Evolutionary conservation across 2,329 filamentous ascomycete genomes (phyloP).

Genomic region (Orbilia ellipsospora): DNA sequence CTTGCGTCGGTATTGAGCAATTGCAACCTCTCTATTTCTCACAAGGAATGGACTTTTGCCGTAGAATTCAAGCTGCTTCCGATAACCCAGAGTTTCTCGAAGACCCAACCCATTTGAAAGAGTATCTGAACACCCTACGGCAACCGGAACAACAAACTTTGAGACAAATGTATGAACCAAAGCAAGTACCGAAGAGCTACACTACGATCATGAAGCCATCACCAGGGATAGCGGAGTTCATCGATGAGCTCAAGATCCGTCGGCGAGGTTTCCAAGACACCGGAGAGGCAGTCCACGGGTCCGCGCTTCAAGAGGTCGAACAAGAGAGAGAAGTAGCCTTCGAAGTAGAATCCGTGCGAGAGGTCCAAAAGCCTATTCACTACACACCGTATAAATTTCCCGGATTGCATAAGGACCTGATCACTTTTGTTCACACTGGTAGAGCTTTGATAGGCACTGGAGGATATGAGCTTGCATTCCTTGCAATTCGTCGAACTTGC

Average conservation of each 20-base stretch:
- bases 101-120: conserved; percentile 60
- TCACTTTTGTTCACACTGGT: conserved; percentile 65
- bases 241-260: conserved; percentile 61
- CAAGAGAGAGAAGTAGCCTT: conserved; percentile 71
- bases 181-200: conserved; percentile 54
- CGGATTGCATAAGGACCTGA: conserved; percentile 66
- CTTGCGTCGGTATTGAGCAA: conserved; percentile 71
- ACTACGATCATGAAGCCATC: conserved; percentile 57
- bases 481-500: conserved; percentile 52
- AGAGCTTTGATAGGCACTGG: conserved; percentile 61
- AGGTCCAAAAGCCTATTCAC: conserved; percentile 66
- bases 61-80: conserved; percentile 66
- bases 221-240: conserved; percentile 60
- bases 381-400: conserved; percentile 64
- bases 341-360: conserved; percentile 70
- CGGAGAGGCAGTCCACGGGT: conserved; percentile 65
- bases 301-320: conserved; percentile 71
- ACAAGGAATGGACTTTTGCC: conserved; percentile 72
- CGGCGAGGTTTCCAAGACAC: conserved; percentile 63
- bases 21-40: conserved; percentile 70
- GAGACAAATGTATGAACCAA: conserved; percentile 69
- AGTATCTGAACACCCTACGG: conserved; percentile 65
- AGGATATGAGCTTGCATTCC: conserved; percentile 64
- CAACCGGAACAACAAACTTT: conserved; percentile 70
- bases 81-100: conserved; percentile 64